Conservation (phyloP, 345 rosid species). For the Chamaenerion angustifolium region DNA sequence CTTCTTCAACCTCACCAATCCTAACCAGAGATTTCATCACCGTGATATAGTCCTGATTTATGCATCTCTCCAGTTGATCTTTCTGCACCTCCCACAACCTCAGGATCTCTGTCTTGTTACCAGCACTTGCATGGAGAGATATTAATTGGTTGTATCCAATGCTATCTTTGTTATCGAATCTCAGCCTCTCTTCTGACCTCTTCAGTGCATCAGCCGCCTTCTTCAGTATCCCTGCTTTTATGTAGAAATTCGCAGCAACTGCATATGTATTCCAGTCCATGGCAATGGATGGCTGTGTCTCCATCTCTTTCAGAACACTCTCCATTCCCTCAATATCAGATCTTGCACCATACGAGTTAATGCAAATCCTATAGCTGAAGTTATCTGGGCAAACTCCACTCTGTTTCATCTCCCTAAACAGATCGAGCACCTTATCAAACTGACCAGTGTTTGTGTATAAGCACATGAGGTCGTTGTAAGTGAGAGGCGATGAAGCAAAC, state of each 20-base stretch:
- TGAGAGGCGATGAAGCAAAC: slow-evolving; percentile 32
- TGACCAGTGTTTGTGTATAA: slow-evolving; percentile 46
- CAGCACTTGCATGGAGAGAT: slow-evolving; percentile 56
- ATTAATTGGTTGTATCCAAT: slow-evolving; percentile 56
- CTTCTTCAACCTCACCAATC: slow-evolving; percentile 53
- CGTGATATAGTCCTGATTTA: slow-evolving; percentile 50
- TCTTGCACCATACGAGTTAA: slow-evolving; percentile 54
- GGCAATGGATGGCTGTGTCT: slow-evolving; percentile 27
- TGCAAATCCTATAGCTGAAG: slow-evolving; percentile 64
- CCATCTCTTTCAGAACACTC: slow-evolving; percentile 52
- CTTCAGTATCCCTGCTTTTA: slow-evolving; percentile 29
- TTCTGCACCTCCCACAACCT: slow-evolving; percentile 63
- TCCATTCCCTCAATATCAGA: slow-evolving; percentile 48
- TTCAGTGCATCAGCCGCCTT: slow-evolving; percentile 43
- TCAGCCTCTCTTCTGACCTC: slow-evolving; percentile 43
- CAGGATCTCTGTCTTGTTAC: slow-evolving; percentile 42
- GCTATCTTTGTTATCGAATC: slow-evolving; percentile 59
- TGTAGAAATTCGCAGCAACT: slow-evolving; percentile 57
- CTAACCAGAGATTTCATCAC: slow-evolving; percentile 57
- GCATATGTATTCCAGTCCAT: slow-evolving; percentile 87
- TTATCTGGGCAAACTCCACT: slow-evolving; percentile 53
- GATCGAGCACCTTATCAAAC: slow-evolving; percentile 43
- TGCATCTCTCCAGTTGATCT: slow-evolving; percentile 40
- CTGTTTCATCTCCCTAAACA: slow-evolving; percentile 63
- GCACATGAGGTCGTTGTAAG: slow-evolving; percentile 73